phyloP scores from a whole-genome alignment of 768 basidiomycete genomes.

The Serendipita sp. region DNA sequence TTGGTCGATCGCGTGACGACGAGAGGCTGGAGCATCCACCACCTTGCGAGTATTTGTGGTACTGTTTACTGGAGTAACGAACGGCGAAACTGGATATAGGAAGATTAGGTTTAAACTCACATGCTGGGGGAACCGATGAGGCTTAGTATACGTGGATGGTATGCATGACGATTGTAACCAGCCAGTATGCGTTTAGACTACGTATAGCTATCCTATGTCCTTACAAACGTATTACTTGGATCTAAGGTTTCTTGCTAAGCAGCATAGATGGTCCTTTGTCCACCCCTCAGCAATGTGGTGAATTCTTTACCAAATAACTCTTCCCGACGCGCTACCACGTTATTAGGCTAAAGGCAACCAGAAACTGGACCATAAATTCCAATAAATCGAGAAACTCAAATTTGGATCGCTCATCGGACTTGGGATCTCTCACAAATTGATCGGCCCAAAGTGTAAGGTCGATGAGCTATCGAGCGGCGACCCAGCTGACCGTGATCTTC shows the following conservation, averaged over 20 bases:
- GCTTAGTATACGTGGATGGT: too few species aligned
- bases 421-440: background rate
- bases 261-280: background rate
- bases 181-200: too few species aligned
- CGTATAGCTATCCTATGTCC: too few species aligned
- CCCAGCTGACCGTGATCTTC: background rate
- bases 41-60: too few species aligned
- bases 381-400: background rate
- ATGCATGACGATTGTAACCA: too few species aligned
- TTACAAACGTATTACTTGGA: background rate
- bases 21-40: too few species aligned
- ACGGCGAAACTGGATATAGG: too few species aligned
- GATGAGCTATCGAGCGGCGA: background rate
- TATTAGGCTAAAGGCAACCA: background rate
- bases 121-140: too few species aligned
- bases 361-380: background rate
- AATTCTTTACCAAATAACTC: background rate
- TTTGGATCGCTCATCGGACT: background rate
- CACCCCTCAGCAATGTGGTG: background rate
- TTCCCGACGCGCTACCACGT: background rate
- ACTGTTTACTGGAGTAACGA: too few species aligned
- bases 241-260: background rate
- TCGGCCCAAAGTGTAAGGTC: conserved; percentile 1
- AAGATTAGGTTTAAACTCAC: too few species aligned
- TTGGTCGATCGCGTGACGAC: too few species aligned